Evolutionary conservation across 768 basidiomycete genomes (phyloP).

Genomic region (Rhodocollybia butyracea): DNA sequence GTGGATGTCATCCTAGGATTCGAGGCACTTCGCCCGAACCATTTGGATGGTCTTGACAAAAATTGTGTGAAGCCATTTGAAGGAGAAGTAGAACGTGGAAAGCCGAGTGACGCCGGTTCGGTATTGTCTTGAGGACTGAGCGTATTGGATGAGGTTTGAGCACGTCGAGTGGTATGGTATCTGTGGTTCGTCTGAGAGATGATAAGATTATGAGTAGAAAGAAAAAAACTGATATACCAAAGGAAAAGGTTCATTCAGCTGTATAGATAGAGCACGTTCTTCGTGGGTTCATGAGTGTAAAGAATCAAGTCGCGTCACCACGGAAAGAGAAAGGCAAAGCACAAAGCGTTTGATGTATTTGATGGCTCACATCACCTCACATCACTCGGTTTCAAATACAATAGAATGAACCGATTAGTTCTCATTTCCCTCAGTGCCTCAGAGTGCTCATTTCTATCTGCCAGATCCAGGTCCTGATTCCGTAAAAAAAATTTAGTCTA

Average conservation of each 20-base stretch:
- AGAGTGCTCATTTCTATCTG: too few relatives aligned
- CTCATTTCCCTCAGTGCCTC: too few relatives aligned
- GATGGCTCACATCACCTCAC: too few relatives aligned
- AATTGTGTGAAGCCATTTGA: slow-evolving; percentile 53
- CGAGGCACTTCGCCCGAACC: slow-evolving; percentile 65
- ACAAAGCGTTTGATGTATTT: too few relatives aligned
- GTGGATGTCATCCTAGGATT: slow-evolving; percentile 37
- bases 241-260: not conserved
- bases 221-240: not conserved
- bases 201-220: not conserved
- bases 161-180: too few relatives aligned
- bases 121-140: slow-evolving; percentile 34
- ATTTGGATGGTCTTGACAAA: slow-evolving; percentile 65
- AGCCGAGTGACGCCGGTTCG: slow-evolving; percentile 32
- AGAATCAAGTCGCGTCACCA: slow-evolving; percentile 4
- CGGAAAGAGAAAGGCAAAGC: too few relatives aligned
- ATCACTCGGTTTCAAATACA: too few relatives aligned
- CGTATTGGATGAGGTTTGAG: slow-evolving; percentile 32
- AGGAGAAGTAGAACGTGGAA: slow-evolving; percentile 62
- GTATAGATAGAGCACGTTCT: not conserved
- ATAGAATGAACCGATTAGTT: too few relatives aligned
- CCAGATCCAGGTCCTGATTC: too few relatives aligned
- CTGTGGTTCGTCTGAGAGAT: not conserved
- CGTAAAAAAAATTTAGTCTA: too few relatives aligned
- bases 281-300: not conserved